Evolutionary conservation across 1,139 yeast genomes (phyloP).

Genomic region (Zhuliangozyma parablackwelliae): DNA sequence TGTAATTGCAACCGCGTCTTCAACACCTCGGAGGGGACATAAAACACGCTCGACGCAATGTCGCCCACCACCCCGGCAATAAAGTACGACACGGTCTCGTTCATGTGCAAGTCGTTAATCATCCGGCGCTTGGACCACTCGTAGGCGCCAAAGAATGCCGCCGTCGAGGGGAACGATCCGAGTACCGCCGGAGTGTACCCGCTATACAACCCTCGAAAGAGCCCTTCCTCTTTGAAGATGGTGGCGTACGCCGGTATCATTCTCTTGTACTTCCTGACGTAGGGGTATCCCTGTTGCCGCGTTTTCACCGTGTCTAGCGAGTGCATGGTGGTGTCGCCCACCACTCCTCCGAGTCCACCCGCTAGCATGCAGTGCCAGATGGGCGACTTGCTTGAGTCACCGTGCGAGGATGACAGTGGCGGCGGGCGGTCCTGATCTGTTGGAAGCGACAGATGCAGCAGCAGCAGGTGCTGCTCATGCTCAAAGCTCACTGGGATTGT

Average conservation of each 20-base stretch:
- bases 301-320: slow-evolving; percentile 95
- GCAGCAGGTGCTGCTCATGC: slow-evolving; percentile 15
- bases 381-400: slow-evolving; percentile 25
- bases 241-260: slow-evolving; percentile 69
- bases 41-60: slow-evolving; percentile 81
- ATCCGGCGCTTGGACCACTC: slow-evolving; percentile 72
- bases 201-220: slow-evolving; percentile 79
- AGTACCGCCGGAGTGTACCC: slow-evolving; percentile 89
- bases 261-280: slow-evolving; percentile 59
- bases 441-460: background rate
- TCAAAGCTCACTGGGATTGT: slow-evolving; percentile 43
- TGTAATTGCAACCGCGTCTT: slow-evolving; percentile 91
- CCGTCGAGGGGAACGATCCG: slow-evolving; percentile 91
- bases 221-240: slow-evolving; percentile 77
- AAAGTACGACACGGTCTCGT: slow-evolving; percentile 77
- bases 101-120: slow-evolving; percentile 59
- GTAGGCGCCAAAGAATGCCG: slow-evolving; percentile 86
- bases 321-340: slow-evolving; percentile 93
- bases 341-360: slow-evolving; percentile 92
- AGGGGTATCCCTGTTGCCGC: slow-evolving; percentile 88
- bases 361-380: slow-evolving; percentile 70
- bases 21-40: slow-evolving; percentile 96
- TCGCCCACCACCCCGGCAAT: slow-evolving; percentile 90
- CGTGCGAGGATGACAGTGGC: background rate
- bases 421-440: background rate